Conservation (phyloP, 1,139 yeast species). For the Saccharomyces hybrid region DNA sequence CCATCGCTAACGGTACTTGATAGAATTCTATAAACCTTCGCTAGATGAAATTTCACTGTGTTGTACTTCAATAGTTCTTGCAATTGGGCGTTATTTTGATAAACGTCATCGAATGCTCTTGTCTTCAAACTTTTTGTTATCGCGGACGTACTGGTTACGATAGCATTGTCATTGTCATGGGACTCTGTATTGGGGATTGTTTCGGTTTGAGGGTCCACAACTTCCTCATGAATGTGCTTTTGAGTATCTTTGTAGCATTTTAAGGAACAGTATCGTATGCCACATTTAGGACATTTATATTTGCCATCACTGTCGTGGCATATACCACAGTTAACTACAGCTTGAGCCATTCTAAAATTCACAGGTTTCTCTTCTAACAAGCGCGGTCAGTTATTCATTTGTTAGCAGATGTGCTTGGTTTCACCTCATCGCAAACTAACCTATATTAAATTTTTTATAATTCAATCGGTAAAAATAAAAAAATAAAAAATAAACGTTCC, state of each 20-base stretch:
- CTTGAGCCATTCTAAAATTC: not conserved
- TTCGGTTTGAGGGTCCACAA: no score
- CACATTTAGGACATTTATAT: constrained; percentile 59
- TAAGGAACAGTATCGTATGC: constrained; percentile 45
- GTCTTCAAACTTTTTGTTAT: constrained; percentile 7
- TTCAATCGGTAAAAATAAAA: no score
- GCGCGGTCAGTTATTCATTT: no score
- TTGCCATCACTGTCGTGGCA: constrained; percentile 40
- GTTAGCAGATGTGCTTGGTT: not conserved
- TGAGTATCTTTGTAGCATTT: constrained; percentile 45
- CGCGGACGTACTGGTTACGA: not conserved
- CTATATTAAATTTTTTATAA: not conserved
- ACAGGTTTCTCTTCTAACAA: no score
- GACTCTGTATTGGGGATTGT: no score
- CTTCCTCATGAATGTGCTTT: constrained; percentile 33
- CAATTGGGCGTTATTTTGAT: constrained; percentile 19
- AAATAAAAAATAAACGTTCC: constrained; percentile 40
- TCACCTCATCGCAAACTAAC: not conserved
- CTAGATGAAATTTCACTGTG: constrained; percentile 31
- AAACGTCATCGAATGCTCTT: constrained; percentile 13
- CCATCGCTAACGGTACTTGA: constrained; percentile 16
- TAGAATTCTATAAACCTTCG: constrained; percentile 28
- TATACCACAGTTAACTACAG: constrained; percentile 37
- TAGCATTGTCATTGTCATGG: no score
- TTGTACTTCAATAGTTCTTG: constrained; percentile 27